Evolutionary conservation across 2,329 filamentous ascomycete genomes (phyloP).

Genomic region (Hymenotorrendiella dingleyae): DNA sequence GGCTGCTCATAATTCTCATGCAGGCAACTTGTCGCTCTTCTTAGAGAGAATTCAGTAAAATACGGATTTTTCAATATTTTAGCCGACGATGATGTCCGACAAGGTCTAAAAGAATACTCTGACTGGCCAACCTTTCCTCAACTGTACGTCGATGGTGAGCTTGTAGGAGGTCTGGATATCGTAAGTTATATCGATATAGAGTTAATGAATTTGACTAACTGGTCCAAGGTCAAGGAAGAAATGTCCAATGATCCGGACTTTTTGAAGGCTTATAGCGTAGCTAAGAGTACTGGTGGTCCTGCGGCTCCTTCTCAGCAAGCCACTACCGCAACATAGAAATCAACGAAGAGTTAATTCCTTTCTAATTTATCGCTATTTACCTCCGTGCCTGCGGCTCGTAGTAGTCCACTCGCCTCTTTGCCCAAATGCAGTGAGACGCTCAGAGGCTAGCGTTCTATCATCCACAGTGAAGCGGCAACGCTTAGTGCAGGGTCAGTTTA

Average conservation of each 20-base stretch:
- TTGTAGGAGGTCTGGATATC: slow-evolving; percentile 92
- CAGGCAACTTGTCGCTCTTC: slow-evolving; percentile 75
- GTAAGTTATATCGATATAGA: slow-evolving; percentile 48
- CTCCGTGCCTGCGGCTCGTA: too few species aligned
- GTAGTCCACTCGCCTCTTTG: too few species aligned
- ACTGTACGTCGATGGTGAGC: slow-evolving; percentile 82
- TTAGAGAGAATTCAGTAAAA: slow-evolving; percentile 85
- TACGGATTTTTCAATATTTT: slow-evolving; percentile 99
- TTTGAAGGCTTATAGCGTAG: slow-evolving; percentile 64
- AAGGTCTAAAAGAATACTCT: slow-evolving; percentile 94
- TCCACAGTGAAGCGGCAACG: too few species aligned
- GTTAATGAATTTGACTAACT: neutral
- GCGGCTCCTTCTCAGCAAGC: too few species aligned
- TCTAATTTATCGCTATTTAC: too few species aligned
- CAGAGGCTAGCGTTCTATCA: too few species aligned
- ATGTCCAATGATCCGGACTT: slow-evolving; percentile 78
- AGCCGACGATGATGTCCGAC: slow-evolving; percentile 92
- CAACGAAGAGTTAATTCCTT: too few species aligned
- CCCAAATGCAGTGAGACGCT: too few species aligned
- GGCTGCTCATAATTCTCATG: neutral
- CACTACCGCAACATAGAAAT: too few species aligned
- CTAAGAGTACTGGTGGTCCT: slow-evolving; percentile 14
- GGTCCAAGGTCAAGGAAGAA: slow-evolving; percentile 92
- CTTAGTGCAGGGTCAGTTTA: too few species aligned
- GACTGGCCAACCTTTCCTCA: slow-evolving; percentile 99